Evolutionary conservation across 2,329 filamentous ascomycete genomes (phyloP), one percentile per base, ranked within the genome.

Genomic region (Ophiocordyceps camponoti-saundersi): DNA sequence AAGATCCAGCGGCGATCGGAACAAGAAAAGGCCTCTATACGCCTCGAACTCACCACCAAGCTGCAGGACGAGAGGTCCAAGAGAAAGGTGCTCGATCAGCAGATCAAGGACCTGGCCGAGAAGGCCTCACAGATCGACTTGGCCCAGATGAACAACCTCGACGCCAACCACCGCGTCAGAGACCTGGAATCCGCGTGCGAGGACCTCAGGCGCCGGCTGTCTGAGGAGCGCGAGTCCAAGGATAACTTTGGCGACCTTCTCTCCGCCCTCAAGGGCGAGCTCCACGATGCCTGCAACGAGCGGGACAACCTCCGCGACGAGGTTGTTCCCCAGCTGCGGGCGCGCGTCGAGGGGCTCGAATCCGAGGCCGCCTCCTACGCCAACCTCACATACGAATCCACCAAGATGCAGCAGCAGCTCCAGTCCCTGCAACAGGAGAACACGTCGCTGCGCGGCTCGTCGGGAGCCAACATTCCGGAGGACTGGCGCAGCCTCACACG

Each of bases 221-320:
- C 77, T 1, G 88, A 96, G 58, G 92, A 98, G 65, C 77, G 85
- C 48, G 77, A 85, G 60, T 79, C 85, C 55, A 95, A 94, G 62
- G 81, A 86, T 58, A 95, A 93, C 61, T 93, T 96, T 56, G 88
- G 96, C 64, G 89, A 95, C 60, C 73, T 98, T 42, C 72, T 96
- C 42, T 79, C 80, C 7, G 90, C 85, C 6, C 79, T 96, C 54
- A 83, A 84, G 55, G 76, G 79, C 22, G 88, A 98, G 60, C 71
- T 96, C 15, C 77, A 89, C 56, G 83, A 79, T 53, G 78, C 88
- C 46, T 77, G 84, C 50, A 89, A 92, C 54, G 89, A 98, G 64
- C 79, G 88, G 46, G 92, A 98, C 62, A 90, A 93, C 55, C 75
- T 96, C 16, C 81, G 86, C 26, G 89, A 96, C 52, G 86, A 94